Conservation (phyloP, 2,329 filamentous ascomycete genomes). For the Hymenoscyphus occultus region DNA sequence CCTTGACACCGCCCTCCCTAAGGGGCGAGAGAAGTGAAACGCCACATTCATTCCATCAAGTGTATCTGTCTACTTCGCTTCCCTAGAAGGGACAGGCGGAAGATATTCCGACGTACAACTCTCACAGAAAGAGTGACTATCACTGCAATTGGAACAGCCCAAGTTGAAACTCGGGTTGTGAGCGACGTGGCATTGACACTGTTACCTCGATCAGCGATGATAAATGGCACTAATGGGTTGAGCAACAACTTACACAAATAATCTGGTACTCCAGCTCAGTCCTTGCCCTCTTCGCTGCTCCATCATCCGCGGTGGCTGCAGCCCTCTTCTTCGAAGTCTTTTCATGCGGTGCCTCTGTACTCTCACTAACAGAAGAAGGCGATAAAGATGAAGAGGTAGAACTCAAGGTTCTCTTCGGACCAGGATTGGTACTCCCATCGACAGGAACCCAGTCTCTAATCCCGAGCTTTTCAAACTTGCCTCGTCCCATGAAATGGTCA, state of each 20-base stretch:
- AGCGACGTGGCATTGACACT: constrained; percentile 27
- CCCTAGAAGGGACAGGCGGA: neutral
- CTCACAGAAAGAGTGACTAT: constrained; percentile 24
- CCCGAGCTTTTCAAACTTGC: constrained; percentile 37
- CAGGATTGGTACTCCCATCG: constrained; percentile 25
- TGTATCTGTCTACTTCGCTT: neutral
- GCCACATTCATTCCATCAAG: neutral
- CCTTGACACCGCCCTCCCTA: too few species aligned
- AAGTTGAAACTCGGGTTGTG: constrained; percentile 21
- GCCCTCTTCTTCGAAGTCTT: neutral
- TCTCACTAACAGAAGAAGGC: constrained; percentile 2
- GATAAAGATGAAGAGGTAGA: constrained; percentile 9
- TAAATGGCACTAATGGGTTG: too few species aligned
- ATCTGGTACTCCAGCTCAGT: constrained; percentile 4
- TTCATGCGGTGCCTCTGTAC: neutral
- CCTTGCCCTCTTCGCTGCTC: neutral
- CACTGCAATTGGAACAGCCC: constrained; percentile 19
- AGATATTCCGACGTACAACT: constrained; percentile 14
- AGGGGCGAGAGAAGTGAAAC: too few species aligned
- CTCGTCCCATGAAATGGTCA: constrained; percentile 59
- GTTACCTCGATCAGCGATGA: neutral
- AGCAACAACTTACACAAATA: constrained; percentile 25
- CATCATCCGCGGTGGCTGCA: neutral
- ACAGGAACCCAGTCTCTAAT: constrained; percentile 55
- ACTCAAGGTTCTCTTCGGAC: neutral